Percentiles rank a stretch among this genome's conserved stretches.
These are phyloP conservation scores for Jatropha multifida DNA, from an alignment of 441 rosid species.

Conservation along the genomic window DNA sequence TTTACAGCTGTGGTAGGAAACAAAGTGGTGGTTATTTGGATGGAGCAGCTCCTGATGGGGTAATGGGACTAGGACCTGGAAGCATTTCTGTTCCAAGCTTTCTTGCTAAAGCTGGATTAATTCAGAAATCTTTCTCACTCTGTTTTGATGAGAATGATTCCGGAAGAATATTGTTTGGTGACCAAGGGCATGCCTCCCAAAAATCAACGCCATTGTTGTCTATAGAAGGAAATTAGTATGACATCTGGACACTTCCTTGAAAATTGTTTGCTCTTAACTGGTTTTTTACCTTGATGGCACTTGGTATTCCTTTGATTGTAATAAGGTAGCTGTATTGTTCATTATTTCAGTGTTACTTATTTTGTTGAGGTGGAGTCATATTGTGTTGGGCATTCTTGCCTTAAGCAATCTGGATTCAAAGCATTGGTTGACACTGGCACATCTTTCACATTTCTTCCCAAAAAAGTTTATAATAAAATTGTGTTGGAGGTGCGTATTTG, in stretches of 20 bases:
- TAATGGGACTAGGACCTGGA: slow-evolving; percentile 81
- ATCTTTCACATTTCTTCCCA: slow-evolving; percentile 43
- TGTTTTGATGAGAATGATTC: slow-evolving; percentile 39
- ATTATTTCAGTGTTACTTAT: slow-evolving; percentile 30
- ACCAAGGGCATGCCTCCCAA: slow-evolving; percentile 36
- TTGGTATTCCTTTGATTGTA: neutral
- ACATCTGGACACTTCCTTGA: neutral
- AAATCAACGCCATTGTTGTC: slow-evolving; percentile 41
- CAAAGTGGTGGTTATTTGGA: slow-evolving; percentile 70
- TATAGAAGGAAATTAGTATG: slow-evolving; percentile 34
- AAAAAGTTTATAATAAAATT: slow-evolving; percentile 26
- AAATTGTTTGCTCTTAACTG: neutral
- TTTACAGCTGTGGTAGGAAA: slow-evolving; percentile 78
- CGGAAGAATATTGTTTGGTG: slow-evolving; percentile 45
- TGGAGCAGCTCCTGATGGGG: slow-evolving; percentile 88
- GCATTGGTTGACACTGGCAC: slow-evolving; percentile 45
- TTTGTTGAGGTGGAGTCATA: slow-evolving; percentile 32
- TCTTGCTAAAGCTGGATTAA: slow-evolving; percentile 67
- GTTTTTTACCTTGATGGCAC: neutral
- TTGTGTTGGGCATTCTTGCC: slow-evolving; percentile 41
- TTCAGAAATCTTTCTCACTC: slow-evolving; percentile 41
- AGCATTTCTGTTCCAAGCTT: slow-evolving; percentile 72
- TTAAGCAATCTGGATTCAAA: slow-evolving; percentile 33
- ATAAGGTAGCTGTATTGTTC: neutral
- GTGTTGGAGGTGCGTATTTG: slow-evolving; percentile 31